Evolutionary conservation across 495 filamentous ascomycete genomes (phyloP).

Genomic region (Neurospora sp.): DNA sequence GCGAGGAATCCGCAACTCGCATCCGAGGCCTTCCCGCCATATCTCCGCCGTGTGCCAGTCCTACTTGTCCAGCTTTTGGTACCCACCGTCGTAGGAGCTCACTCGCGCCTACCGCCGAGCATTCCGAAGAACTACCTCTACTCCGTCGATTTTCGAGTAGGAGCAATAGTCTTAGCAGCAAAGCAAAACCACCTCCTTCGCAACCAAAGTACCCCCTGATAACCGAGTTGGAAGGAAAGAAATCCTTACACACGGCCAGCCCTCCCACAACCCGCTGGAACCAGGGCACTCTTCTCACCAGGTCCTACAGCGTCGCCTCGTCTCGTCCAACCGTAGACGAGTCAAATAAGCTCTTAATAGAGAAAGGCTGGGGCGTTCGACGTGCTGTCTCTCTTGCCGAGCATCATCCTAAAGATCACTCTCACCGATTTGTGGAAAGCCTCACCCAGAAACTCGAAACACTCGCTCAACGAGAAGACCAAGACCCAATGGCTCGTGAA

Average conservation of each 20-base stretch:
- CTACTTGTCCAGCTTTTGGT: conserved; percentile 6
- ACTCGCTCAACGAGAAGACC: not conserved
- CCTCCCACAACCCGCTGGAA: conserved; percentile 19
- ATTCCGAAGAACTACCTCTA: conserved; percentile 9
- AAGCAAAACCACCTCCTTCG: conserved; percentile 6
- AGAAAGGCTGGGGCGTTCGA: conserved; percentile 4
- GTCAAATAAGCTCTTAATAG: not conserved
- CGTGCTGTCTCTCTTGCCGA: conserved; percentile 17
- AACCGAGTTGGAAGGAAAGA: conserved; percentile 9
- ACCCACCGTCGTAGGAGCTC: conserved; percentile 1
- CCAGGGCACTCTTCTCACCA: conserved; percentile 17
- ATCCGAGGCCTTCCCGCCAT: conserved; percentile 15
- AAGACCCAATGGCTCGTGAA: conserved; percentile 1
- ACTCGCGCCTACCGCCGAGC: not conserved
- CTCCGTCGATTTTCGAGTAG: conserved; percentile 13
- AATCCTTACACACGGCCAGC: conserved; percentile 13
- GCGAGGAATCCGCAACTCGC: conserved; percentile 19
- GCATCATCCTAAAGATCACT: conserved; percentile 11
- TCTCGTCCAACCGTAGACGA: conserved; percentile 10
- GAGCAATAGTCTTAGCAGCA: conserved; percentile 11
- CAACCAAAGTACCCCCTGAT: not conserved
- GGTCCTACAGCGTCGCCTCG: conserved; percentile 18
- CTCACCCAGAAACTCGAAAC: conserved; percentile 8
- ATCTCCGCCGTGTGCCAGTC: conserved; percentile 25
- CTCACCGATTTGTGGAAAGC: conserved; percentile 10